Base-by-base conservation (phyloP, 371 early-diverging fungal species). In the Rhizopus arrhizus region DNA sequence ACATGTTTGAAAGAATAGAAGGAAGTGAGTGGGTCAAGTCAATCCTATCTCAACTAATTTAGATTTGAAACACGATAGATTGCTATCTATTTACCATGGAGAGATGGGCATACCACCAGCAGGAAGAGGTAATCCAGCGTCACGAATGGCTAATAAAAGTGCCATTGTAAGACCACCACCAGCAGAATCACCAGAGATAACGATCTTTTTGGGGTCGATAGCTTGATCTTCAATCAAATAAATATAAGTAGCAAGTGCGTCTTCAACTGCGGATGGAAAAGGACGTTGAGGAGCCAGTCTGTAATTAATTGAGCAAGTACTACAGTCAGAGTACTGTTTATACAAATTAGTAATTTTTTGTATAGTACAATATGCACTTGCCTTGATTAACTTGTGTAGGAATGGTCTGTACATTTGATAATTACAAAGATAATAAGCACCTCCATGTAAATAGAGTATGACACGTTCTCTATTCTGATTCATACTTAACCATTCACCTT, bases 201-300 rank as follows among this genome's bases (percentile, higher is more conserved):
- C 78, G 56, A 95, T 87, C 41, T 89, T 82, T 29, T 79, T 72
- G 0, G 87, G 86, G 48, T 83, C 72, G 13, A 87, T 59, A 10
- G 82, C 80, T 7, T 53, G 77, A 1, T 87, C 86, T 28, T 84
- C 75, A 34, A 88, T 72, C 36, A 97, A 70, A 54, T 85, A 82
- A 41, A 83, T 53, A 62, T 92, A 95, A 0, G 91, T 86, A 22
- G 88, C 79, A 31, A 90, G 74, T 38, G 85, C 89, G 75, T 95
- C 95, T 51, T 89, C 87, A 7, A 96, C 73, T 9, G 90, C 90
- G 29, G 85, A 78, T 2, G 96, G 96, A 62, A 94, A 95, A 10
- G 92, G 87, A 55, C 84, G 67, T 38, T 92, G 89, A 0, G 96
- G 96, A 0, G 93, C 91, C 32, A 92, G 69, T 15, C 94, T 80